Conservation (phyloP, 805 yeast species). For the Yarrowia sp. region DNA sequence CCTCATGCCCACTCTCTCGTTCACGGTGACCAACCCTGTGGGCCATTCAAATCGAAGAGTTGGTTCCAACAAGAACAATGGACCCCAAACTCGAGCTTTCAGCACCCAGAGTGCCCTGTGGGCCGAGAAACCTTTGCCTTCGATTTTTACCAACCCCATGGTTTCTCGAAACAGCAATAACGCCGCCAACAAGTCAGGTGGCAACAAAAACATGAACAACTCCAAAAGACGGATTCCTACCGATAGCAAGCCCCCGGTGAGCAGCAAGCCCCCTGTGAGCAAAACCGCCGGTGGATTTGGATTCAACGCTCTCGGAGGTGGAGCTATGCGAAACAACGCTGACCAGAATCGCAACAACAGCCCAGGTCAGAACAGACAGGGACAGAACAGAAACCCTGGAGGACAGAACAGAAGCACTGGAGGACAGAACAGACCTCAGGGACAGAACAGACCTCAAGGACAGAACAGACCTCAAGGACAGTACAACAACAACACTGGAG, state of each 20-base stretch:
- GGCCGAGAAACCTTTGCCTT: conserved; percentile 18
- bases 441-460: no score
- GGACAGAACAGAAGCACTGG: no score
- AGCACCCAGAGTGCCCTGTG: conserved; percentile 7
- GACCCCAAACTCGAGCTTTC: conserved; percentile 18
- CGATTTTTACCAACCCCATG: conserved; percentile 15
- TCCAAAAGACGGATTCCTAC: not conserved
- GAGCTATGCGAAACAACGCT: no score
- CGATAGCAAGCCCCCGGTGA: conserved; percentile 16
- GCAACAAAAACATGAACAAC: not conserved
- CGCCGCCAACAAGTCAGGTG: not conserved
- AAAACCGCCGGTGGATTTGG: conserved; percentile 8
- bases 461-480: no score
- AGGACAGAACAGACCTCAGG: no score
- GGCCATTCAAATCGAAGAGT: conserved; percentile 6
- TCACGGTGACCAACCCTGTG: not conserved
- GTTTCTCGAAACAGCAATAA: conserved; percentile 1
- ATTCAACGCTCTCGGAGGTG: conserved; percentile 10
- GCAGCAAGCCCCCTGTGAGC: conserved; percentile 25
- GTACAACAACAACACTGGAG: no score
- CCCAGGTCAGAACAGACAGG: no score
- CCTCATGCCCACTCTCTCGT: conserved; percentile 3
- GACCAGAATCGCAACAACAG: no score
- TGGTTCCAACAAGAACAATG: not conserved
- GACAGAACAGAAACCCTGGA: no score